Conservation (phyloP, 2,329 filamentous ascomycete genomes). For the Ophiostoma piceae region DNA sequence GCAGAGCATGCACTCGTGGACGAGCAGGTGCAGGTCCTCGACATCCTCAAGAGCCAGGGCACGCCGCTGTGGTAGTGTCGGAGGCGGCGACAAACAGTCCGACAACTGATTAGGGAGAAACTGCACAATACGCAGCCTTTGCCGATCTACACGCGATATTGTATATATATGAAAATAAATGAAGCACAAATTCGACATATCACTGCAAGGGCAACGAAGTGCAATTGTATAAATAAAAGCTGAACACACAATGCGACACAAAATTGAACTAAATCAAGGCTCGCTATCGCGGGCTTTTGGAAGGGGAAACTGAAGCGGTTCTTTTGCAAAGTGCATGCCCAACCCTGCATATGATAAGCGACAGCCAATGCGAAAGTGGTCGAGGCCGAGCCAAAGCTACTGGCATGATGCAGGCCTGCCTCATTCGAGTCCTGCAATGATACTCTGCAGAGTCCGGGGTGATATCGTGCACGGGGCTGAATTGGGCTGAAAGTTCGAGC, state of each 20-base stretch:
- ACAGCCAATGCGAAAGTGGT: neutral
- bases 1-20: neutral
- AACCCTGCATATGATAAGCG: neutral
- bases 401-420: neutral
- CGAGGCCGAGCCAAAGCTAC: neutral
- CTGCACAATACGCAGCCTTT: neutral
- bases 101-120: neutral
- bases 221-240: neutral
- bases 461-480: neutral
- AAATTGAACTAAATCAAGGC: neutral
- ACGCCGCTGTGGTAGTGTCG: conserved; percentile 1
- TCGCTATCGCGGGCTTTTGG: no score
- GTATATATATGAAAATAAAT: neutral
- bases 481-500: neutral
- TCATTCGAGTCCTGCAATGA: neutral
- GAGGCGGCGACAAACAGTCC: neutral
- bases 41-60: neutral
- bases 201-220: neutral
- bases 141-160: neutral
- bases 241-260: neutral
- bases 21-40: conserved; percentile 9
- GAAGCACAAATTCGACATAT: neutral
- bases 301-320: no score
- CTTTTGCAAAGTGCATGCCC: no score
- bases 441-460: neutral